Evolutionary conservation across 306 rosid species (phyloP).

Genomic region (Canavalia ensiformis): DNA sequence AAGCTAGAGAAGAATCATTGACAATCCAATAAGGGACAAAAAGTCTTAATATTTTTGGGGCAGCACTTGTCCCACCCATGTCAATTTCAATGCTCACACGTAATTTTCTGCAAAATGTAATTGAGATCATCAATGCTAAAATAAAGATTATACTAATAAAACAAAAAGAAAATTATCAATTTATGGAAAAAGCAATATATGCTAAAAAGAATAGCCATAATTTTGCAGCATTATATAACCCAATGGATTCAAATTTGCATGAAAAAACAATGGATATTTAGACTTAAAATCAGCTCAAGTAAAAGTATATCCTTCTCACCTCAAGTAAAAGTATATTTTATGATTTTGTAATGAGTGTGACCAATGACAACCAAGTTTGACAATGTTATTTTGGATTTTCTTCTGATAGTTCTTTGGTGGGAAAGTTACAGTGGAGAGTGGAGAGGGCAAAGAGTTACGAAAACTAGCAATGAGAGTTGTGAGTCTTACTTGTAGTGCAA

Average conservation of each 20-base stretch:
- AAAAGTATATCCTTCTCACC: background rate
- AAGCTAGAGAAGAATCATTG: slow-evolving; percentile 76
- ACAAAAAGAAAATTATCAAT: background rate
- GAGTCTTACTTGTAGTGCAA: no score
- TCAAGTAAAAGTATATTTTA: no score
- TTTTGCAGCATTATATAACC: slow-evolving; percentile 16
- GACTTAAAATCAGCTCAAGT: slow-evolving; percentile 5
- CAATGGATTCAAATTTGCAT: slow-evolving; percentile 4
- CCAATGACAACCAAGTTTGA: no score
- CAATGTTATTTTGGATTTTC: no score
- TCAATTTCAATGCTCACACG: slow-evolving; percentile 94
- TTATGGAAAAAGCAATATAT: background rate
- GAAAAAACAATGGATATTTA: slow-evolving; percentile 1
- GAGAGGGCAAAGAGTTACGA: no score
- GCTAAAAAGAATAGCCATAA: slow-evolving; percentile 14
- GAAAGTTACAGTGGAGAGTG: no score
- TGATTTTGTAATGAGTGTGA: no score
- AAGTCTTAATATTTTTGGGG: slow-evolving; percentile 87
- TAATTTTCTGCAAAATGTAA: slow-evolving; percentile 71
- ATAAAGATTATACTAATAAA: background rate
- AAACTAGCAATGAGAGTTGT: no score
- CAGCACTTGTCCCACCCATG: slow-evolving; percentile 91
- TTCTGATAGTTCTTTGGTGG: no score
- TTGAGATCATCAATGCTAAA: slow-evolving; percentile 35
- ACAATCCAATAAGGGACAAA: slow-evolving; percentile 96